Evolutionary conservation across 2,329 filamentous ascomycete genomes (phyloP), one percentile per base, ranked within the genome.

Genomic region (Pezicula neosporulosa): DNA sequence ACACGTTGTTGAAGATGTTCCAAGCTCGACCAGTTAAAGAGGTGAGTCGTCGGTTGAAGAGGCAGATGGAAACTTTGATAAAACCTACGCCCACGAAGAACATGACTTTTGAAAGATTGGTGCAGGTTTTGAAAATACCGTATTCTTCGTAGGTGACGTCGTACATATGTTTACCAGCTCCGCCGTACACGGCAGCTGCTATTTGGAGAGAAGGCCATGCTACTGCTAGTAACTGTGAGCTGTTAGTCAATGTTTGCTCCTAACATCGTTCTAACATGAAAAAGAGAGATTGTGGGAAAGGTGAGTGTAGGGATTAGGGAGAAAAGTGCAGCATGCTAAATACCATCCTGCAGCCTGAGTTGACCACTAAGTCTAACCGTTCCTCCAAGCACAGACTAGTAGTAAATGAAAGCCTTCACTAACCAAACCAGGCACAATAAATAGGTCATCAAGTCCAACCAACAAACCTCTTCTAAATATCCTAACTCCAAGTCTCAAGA

Each of bases 71-170:
- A 18, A 69, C 60, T 49, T 71, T 70, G 50, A 69, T 63, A 27
- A 70, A 54, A n/a, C 67, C 67, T 5, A 68, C 60, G 96, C 94
- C 68, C 89, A 96, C 62, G 89, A 93, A 63, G 91, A 97, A 68
- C 91, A 97, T 63, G 96, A 93, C 92, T 96, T 96, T 66, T 89
- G 90, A 52, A 96, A 97, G 70, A 87, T 90, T 35, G 90, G 92
- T 47, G 91, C 92, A 41, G 89, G 87, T 48, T 74, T 92, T 36
- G 92, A 63, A 66, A 42, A 58, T 45, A 27, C 61, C 56, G 45
- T 65, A 63, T 38, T 70, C 61, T 19, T 63, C 58, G 30, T 70
- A 70, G 0, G 68, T 69, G 7, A 62, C 51, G 43, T 69, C 65
- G 57, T 63, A 69, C 0, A 60, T 52, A 48, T 66, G 65, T 30